Conservation (phyloP, 2,329 filamentous ascomycete genomes). For the Alternaria arbusti region DNA sequence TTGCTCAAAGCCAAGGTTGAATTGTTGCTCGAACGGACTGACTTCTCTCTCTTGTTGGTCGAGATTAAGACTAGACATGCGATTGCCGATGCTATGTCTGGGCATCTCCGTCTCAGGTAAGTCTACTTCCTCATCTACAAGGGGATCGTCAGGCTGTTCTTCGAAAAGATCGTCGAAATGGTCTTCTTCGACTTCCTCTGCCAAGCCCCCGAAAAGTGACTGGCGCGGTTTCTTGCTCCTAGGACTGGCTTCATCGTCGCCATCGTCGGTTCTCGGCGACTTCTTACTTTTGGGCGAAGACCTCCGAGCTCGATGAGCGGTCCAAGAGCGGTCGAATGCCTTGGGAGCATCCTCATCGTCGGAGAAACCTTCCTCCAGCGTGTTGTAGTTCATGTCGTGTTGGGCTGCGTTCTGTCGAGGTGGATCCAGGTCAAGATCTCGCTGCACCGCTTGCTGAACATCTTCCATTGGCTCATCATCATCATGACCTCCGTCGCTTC, state of each 20-base stretch:
- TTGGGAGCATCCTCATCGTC: slow-evolving; percentile 20
- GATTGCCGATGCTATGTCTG: slow-evolving; percentile 6
- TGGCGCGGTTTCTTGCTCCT: slow-evolving; percentile 18
- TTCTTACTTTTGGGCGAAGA: slow-evolving; percentile 5
- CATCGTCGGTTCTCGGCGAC: slow-evolving; percentile 6
- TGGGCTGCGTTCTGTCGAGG: background rate
- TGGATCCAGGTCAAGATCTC: background rate
- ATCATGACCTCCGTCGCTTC: background rate
- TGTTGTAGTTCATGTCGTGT: background rate
- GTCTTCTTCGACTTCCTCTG: background rate
- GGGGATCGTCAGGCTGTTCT: background rate
- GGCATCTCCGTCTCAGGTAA: background rate
- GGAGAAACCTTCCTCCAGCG: slow-evolving; percentile 14
- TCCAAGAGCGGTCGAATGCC: slow-evolving; percentile 15
- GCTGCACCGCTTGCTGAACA: background rate
- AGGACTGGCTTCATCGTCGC: slow-evolving; percentile 1
- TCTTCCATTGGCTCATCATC: background rate
- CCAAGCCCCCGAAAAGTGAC: slow-evolving; percentile 23
- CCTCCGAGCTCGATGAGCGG: background rate
- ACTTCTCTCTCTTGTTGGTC: slow-evolving; percentile 7
- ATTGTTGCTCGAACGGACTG: background rate
- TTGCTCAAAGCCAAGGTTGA: slow-evolving; percentile 8
- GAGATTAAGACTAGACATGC: slow-evolving; percentile 21
- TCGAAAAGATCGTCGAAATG: background rate
- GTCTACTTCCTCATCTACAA: background rate